Base-by-base conservation (phyloP, 1,284 basidiomycete species). In the Hypsizygus ulmarius region DNA sequence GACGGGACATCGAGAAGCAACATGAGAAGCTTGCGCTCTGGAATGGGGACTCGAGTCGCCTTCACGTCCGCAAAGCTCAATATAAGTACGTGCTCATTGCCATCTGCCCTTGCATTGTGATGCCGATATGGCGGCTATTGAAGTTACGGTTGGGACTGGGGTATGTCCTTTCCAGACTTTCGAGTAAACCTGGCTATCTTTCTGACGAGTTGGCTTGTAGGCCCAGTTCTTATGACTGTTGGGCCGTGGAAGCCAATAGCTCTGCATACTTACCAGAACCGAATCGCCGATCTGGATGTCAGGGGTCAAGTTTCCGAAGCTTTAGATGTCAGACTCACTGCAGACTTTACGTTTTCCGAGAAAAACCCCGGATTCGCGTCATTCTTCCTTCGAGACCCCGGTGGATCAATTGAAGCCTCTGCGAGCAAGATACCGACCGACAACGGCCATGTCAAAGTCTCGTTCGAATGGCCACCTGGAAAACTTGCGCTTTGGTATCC, bases 91-190 rank as follows among this genome's bases (percentile, higher is more conserved):
- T 61, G 40, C 11, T 43, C 6, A 12, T 16, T 16, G 3, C 32
- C 3, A 27, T 14, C 32, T 28, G 10, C 11, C 21, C 5, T 10
- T 5, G 35, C n/a, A 3, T 11, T 33, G 15, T n/a, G 35, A 41
- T 15, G 1, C 15, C 30, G 36, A 30, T 19, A 28, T n/a, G 49
- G 36, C 14, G 42, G 1, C 29, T 30, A 9, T 38, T 14, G 19
- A 50, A 89, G 86, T 63, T 90, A 88, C 61, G 87, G 86, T 16
- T 90, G 89, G 87, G 87, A 91, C 60, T 90, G 90, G 92, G 92
- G 88, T 79, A 49, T 18, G 73, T 64, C 11, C 36, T 18, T 12
- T 27, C 11, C 12, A 14, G 1, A n/a, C 2, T 28, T 19, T 25
- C 28, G 2, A 15, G 16, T 12, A 34, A n/a, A n/a, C 5, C 43